Evolutionary conservation across 2,329 filamentous ascomycete species (phyloP).

Genomic region (Ophiosphaerella korrae): DNA sequence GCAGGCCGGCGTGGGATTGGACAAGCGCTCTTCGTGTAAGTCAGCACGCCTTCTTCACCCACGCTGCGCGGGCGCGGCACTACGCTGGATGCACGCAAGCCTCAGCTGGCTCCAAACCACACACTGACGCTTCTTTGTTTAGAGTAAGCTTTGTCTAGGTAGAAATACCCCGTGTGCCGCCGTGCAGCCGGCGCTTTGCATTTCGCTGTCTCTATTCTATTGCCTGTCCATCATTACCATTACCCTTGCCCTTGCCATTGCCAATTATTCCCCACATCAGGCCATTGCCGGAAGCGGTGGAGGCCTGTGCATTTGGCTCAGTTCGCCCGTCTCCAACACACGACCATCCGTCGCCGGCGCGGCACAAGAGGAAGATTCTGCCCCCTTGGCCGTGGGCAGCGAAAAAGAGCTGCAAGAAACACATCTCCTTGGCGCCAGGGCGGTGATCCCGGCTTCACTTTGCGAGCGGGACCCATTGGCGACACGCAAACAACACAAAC

Average conservation of each 20-base stretch:
- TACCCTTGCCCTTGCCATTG: slow-evolving; percentile 20
- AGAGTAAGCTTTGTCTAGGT: slow-evolving; percentile 29
- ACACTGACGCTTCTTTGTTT: slow-evolving; percentile 30
- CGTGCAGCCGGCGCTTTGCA: no score
- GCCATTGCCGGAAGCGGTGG: slow-evolving; percentile 36
- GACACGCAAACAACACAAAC: no score
- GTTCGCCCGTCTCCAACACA: slow-evolving; percentile 19
- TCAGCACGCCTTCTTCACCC: slow-evolving; percentile 26
- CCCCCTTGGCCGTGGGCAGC: no score
- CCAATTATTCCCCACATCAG: slow-evolving; percentile 21
- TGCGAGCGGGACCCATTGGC: neutral
- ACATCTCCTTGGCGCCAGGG: slow-evolving; percentile 28
- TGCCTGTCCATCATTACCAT: slow-evolving; percentile 3
- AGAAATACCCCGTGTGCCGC: no score
- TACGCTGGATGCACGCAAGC: slow-evolving; percentile 26
- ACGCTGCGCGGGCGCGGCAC: slow-evolving; percentile 22
- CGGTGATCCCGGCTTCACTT: slow-evolving; percentile 34
- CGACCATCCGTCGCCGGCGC: slow-evolving; percentile 8
- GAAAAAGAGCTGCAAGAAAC: no score
- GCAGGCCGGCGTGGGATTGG: neutral
- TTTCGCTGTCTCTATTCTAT: no score
- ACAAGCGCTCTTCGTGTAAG: slow-evolving; percentile 21
- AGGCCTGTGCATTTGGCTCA: slow-evolving; percentile 19
- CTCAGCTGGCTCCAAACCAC: slow-evolving; percentile 15
- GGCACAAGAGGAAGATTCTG: no score